These are phyloP conservation scores for Musa troglodytarum DNA, from an alignment of 176 grass and related monocot genomes.

Conservation along the genomic window DNA sequence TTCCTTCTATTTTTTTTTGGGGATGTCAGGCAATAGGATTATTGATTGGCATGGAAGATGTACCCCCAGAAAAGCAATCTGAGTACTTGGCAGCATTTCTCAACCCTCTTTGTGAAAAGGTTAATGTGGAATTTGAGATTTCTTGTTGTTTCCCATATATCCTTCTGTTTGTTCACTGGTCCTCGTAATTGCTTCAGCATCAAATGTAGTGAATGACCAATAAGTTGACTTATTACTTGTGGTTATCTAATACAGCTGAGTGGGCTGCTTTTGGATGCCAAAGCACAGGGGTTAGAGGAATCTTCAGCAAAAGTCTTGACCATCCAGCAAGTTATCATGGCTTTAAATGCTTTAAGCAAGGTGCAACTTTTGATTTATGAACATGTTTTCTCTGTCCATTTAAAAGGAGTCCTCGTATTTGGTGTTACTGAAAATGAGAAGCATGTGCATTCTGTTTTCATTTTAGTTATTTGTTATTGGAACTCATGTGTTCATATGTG, in stretches of 20 bases:
- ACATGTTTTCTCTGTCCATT: no score
- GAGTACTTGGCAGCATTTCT: conserved; percentile 74
- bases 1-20: conserved; percentile 16
- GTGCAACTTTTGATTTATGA: conserved; percentile 25
- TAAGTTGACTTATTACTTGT: not conserved
- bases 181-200: conserved; percentile 12
- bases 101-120: conserved; percentile 82
- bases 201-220: conserved; percentile 10
- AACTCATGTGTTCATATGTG: not conserved
- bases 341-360: conserved; percentile 90
- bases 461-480: no score
- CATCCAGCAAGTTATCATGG: conserved; percentile 82
- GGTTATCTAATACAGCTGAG: conserved; percentile 43
- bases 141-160: not conserved
- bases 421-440: no score
- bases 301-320: conserved; percentile 36
- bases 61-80: conserved; percentile 66
- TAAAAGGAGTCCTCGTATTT: no score
- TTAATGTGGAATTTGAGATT: conserved; percentile 16
- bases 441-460: no score
- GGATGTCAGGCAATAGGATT: conserved; percentile 70
- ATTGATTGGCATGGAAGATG: conserved; percentile 86
- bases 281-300: conserved; percentile 60
- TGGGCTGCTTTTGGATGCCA: conserved; percentile 57
- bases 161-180: not conserved